phyloP scores from a whole-genome alignment of 2,329 filamentous ascomycete genomes.

The Stachybotrys chlorohalonatus region DNA sequence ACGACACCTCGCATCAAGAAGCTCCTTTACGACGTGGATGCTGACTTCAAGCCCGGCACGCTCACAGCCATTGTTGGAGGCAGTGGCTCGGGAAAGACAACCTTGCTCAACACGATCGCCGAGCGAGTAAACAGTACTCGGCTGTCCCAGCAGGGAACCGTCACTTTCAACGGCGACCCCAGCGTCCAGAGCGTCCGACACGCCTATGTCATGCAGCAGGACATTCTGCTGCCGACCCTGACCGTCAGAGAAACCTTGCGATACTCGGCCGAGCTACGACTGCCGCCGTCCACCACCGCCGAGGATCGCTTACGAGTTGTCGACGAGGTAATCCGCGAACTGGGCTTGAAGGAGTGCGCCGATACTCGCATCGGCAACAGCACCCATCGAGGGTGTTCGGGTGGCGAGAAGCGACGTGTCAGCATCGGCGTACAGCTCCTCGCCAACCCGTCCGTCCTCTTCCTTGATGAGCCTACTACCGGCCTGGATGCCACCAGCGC shows the following conservation, averaged over 20 bases:
- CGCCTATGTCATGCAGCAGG: conserved; percentile 69
- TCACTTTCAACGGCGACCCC: conserved; percentile 51
- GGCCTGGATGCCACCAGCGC: conserved; percentile 71
- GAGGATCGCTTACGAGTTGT: conserved; percentile 55
- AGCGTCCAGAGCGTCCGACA: conserved; percentile 47
- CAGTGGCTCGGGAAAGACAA: conserved; percentile 66
- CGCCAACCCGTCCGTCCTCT: conserved; percentile 69
- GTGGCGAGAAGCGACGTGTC: conserved; percentile 67
- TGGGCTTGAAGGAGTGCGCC: conserved; percentile 70
- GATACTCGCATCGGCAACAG: conserved; percentile 64
- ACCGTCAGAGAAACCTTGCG: conserved; percentile 67
- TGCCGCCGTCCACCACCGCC: conserved; percentile 52
- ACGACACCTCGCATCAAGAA: conserved; percentile 31
- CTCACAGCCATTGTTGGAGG: conserved; percentile 70
- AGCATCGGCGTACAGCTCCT: conserved; percentile 72
- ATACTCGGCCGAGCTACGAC: conserved; percentile 63
- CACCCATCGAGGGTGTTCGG: conserved; percentile 66
- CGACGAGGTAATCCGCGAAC: conserved; percentile 66
- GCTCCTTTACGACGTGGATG: conserved; percentile 55
- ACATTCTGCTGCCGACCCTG: conserved; percentile 62
- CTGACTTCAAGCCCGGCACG: conserved; percentile 54
- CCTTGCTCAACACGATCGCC: conserved; percentile 61
- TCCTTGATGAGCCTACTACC: conserved; percentile 72
- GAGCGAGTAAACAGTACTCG: conserved; percentile 53
- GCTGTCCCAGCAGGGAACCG: conserved; percentile 41